Conservation (phyloP, 176 grass and related monocot genomes). For the Carex scoparia region DNA sequence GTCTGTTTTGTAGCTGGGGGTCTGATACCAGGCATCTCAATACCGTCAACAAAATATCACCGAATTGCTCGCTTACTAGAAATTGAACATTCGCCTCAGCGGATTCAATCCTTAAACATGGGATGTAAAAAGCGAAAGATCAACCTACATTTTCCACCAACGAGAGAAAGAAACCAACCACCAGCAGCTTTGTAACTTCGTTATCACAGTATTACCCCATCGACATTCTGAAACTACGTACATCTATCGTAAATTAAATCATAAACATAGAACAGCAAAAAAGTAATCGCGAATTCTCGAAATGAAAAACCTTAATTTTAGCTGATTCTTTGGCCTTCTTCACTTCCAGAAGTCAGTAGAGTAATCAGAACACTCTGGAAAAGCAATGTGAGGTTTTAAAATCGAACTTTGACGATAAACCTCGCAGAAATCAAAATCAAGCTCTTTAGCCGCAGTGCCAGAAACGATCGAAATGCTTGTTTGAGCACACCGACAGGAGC, state of each 20-base stretch:
- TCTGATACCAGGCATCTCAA: slow-evolving; percentile 78
- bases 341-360: background rate
- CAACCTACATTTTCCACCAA: slow-evolving; percentile 22
- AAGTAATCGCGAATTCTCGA: background rate
- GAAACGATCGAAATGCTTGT: background rate
- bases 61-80: background rate
- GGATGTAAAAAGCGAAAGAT: background rate
- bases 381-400: background rate
- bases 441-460: background rate
- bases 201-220: background rate
- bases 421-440: background rate
- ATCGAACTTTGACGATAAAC: background rate
- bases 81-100: background rate
- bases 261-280: background rate
- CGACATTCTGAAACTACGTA: background rate
- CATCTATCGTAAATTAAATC: background rate
- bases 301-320: slow-evolving; percentile 1
- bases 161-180: slow-evolving; percentile 14
- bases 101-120: slow-evolving; percentile 12
- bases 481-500: background rate
- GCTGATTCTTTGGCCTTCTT: background rate
- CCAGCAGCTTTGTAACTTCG: background rate
- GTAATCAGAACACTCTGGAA: background rate
- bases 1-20: slow-evolving; percentile 81
- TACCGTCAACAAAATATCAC: background rate